Percentiles rank a stretch among this genome's conserved stretches.
Conservation (phyloP, 768 basidiomycete genomes). For the Calocybe cyanea region DNA sequence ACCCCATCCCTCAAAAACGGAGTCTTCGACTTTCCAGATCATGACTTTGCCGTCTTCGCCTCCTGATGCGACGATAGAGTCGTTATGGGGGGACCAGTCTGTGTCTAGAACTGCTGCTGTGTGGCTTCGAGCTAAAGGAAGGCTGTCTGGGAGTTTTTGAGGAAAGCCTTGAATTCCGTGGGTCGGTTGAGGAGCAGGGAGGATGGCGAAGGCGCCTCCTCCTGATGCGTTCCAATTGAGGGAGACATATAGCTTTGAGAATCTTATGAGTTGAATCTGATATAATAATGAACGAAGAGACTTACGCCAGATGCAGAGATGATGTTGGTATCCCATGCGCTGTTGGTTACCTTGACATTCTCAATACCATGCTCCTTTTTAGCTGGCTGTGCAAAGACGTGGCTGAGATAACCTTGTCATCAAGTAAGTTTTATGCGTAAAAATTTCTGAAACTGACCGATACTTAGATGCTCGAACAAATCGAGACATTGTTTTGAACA, state of each 20-base stretch:
- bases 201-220: constrained; percentile 91
- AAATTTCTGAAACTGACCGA: constrained; percentile 48
- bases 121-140: constrained; percentile 88
- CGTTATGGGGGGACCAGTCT: constrained; percentile 94
- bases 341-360: constrained; percentile 82
- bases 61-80: constrained; percentile 83
- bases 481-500: constrained; percentile 79
- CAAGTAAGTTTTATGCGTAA: no score
- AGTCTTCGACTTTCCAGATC: constrained; percentile 79
- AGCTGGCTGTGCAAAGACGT: constrained; percentile 85
- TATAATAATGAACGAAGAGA: constrained; percentile 6
- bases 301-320: constrained; percentile 79
- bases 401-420: constrained; percentile 39
- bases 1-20: constrained; percentile 80
- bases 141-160: constrained; percentile 83
- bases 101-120: constrained; percentile 89
- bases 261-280: constrained; percentile 3
- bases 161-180: constrained; percentile 50
- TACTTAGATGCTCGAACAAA: constrained; percentile 88
- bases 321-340: constrained; percentile 96
- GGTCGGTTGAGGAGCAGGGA: constrained; percentile 80
- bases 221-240: constrained; percentile 94
- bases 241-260: constrained; percentile 70
- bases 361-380: constrained; percentile 83
- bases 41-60: constrained; percentile 94